Percentiles rank a stretch among this genome's conserved stretches.
Conservation (phyloP, 306 rosid genomes). For the Hippophae tibetana region DNA sequence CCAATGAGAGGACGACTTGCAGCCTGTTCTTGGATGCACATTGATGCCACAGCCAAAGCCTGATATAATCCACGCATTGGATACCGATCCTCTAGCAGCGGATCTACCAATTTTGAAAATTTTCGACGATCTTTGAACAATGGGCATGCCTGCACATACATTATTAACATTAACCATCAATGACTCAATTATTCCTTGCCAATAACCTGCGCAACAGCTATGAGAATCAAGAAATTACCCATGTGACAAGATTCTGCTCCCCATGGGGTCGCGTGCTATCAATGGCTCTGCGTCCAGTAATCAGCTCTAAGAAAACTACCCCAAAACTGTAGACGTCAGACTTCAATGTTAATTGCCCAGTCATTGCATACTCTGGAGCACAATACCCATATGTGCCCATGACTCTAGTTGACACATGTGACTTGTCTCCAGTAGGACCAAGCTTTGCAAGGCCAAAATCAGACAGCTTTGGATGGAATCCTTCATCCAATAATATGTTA, state of each 20-base stretch:
- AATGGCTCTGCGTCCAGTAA: slow-evolving; percentile 84
- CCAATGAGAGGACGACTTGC: slow-evolving; percentile 86
- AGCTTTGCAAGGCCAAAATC: slow-evolving; percentile 96
- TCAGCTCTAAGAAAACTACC: slow-evolving; percentile 78
- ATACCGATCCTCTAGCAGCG: slow-evolving; percentile 65
- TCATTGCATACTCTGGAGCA: slow-evolving; percentile 95
- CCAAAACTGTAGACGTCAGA: slow-evolving; percentile 89
- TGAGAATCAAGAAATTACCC: slow-evolving; percentile 41
- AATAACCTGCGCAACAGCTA: slow-evolving; percentile 2
- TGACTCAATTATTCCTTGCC: slow-evolving; percentile 10
- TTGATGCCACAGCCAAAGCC: slow-evolving; percentile 89
- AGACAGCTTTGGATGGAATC: slow-evolving; percentile 78
- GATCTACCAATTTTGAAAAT: slow-evolving; percentile 76
- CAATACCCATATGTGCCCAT: slow-evolving; percentile 96
- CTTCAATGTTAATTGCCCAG: slow-evolving; percentile 81
- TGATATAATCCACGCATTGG: slow-evolving; percentile 88
- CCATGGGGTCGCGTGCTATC: slow-evolving; percentile 71
- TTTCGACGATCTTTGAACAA: slow-evolving; percentile 78
- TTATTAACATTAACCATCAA: not conserved
- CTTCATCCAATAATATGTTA: slow-evolving; percentile 80
- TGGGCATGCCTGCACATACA: slow-evolving; percentile 62
- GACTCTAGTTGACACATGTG: slow-evolving; percentile 85
- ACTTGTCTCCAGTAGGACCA: slow-evolving; percentile 87
- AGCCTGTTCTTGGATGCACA: slow-evolving; percentile 92
- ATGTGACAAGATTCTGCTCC: slow-evolving; percentile 81